Evolutionary conservation across 208 protist species (phyloP).

Genomic region (Polymyxa betae): DNA sequence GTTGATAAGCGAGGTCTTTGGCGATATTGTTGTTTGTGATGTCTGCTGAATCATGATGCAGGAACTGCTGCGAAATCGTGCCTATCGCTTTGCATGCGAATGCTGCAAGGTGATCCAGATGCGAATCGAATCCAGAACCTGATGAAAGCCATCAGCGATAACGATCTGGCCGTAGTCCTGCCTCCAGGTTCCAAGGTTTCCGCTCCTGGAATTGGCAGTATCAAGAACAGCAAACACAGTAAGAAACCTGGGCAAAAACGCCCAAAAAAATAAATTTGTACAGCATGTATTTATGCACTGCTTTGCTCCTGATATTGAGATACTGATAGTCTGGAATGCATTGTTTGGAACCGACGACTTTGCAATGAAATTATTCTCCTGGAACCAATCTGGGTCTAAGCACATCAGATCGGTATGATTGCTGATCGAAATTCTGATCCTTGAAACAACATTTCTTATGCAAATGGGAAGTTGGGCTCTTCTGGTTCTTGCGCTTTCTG

Average conservation of each 20-base stretch:
- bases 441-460: too few relatives aligned
- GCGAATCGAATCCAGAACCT: background rate
- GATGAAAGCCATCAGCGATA: background rate
- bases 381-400: too few relatives aligned
- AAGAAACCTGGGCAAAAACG: background rate
- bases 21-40: background rate
- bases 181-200: slow-evolving; percentile 15
- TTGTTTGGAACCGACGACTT: too few relatives aligned
- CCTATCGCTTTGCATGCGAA: background rate
- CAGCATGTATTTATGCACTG: too few relatives aligned
- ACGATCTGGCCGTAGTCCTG: background rate
- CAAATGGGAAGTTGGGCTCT: too few relatives aligned
- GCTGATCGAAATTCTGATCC: too few relatives aligned
- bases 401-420: too few relatives aligned
- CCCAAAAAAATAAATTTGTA: too few relatives aligned
- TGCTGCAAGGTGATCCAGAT: background rate
- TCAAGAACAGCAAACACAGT: background rate
- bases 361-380: too few relatives aligned
- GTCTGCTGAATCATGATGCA: background rate
- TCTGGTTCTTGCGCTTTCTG: too few relatives aligned
- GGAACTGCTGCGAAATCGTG: slow-evolving; percentile 9
- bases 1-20: background rate
- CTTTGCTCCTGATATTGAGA: too few relatives aligned
- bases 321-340: too few relatives aligned
- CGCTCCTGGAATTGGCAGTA: slow-evolving; percentile 1